Evolutionary conservation across 2,329 filamentous ascomycete genomes (phyloP), one percentile per base, ranked within the genome.

Genomic region (Penicillium sp.): DNA sequence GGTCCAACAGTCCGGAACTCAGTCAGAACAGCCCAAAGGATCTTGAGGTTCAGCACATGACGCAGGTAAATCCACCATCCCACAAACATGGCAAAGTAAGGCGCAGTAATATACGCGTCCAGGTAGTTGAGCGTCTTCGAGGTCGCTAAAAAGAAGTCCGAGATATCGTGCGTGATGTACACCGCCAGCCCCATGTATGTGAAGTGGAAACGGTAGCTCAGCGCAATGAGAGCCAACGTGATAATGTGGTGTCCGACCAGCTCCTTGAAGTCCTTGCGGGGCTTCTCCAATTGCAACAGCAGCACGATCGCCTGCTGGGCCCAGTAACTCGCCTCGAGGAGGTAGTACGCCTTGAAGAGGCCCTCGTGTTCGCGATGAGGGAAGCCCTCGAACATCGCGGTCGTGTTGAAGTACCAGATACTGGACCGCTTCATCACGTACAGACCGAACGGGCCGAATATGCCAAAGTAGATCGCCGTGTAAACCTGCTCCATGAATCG

Each of bases 401-500:
- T 77, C 2, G 88, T 93, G 74, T 95, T 91, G 79, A 95, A 96
- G 72, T 95, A 96, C 92, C 90, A 96, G 35, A 96, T 83, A 7
- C 90, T 86, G n/a, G 89, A 92, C 55, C 81, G 80, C 64, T 81
- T 87, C 91, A 97, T 96, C 67, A 96, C 88, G 67, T 87, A 96
- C 63, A 96, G 71, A 46, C 91, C 91, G 47, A 84, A 85, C 1
- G 90, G 90, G 1, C 89, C 89, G 49, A 95, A 84, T 50, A 93
- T 68, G 37, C 72, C 82, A 70, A 95, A 95, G 78, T 97, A 96
- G 46, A 95, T 76, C 22, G 90, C 91, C 1, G 91, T 95, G 73
- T 97, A 97, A 65, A 87, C 83, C 73, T 97, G 91, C 72, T 97
- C 91, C 88, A 95, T 93, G 78, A 95, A 96, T 29, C 91, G 86